phyloP scores from a whole-genome alignment of 306 rosid genomes.

The Bauhinia variegata region DNA sequence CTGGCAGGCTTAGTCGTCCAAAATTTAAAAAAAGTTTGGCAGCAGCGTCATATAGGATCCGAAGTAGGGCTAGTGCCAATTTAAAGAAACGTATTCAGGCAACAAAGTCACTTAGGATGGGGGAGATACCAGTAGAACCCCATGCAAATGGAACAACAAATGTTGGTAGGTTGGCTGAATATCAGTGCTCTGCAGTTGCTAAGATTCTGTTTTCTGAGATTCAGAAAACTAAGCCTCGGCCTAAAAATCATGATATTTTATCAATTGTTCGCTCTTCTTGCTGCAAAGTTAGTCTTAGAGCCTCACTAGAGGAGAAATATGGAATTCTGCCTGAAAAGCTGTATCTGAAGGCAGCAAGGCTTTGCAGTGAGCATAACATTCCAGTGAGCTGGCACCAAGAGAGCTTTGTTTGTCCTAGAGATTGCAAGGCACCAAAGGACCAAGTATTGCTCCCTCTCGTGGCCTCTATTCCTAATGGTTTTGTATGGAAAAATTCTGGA shows the following conservation, averaged over 20 bases:
- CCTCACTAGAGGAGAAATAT: constrained; percentile 69
- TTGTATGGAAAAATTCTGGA: constrained; percentile 37
- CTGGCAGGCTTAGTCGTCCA: constrained; percentile 95
- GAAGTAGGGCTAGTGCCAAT: constrained; percentile 77
- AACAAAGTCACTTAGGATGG: constrained; percentile 60
- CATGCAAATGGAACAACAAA: constrained; percentile 55
- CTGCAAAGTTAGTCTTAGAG: constrained; percentile 75
- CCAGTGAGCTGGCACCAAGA: constrained; percentile 72
- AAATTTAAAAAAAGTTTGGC: constrained; percentile 72
- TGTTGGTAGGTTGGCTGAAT: constrained; percentile 62
- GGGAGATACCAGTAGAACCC: constrained; percentile 46
- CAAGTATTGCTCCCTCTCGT: constrained; percentile 56
- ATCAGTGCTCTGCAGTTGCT: constrained; percentile 81
- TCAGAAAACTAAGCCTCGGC: constrained; percentile 79
- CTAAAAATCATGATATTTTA: constrained; percentile 73
- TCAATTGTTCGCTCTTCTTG: constrained; percentile 77
- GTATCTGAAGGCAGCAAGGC: constrained; percentile 88
- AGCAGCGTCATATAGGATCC: constrained; percentile 76
- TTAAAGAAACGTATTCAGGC: constrained; percentile 77
- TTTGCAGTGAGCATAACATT: constrained; percentile 79
- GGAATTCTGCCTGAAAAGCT: constrained; percentile 75
- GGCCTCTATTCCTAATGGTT: constrained; percentile 56
- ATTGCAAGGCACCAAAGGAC: constrained; percentile 63
- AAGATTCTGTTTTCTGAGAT: constrained; percentile 84
- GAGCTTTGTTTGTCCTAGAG: constrained; percentile 77